phyloP scores from a whole-genome alignment of 768 basidiomycete genomes.

The Boletus pseudopeckii region DNA sequence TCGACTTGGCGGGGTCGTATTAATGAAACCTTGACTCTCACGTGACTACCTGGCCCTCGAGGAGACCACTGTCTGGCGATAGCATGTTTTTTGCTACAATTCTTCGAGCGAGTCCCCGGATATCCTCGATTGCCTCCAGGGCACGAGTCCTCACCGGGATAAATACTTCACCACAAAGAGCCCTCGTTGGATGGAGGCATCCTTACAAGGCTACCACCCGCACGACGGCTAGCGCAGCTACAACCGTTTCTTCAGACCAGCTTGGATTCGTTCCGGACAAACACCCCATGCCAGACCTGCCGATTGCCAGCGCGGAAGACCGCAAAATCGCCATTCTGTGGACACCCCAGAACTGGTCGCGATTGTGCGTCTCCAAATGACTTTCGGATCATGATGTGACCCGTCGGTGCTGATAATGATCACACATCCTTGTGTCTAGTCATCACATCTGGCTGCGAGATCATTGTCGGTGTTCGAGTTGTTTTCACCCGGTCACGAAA shows the following conservation, averaged over 20 bases:
- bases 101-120: neutral
- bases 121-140: too few species aligned
- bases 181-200: neutral
- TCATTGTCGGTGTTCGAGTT: slow-evolving; percentile 84
- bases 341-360: slow-evolving; percentile 67
- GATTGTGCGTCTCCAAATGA: slow-evolving; percentile 55
- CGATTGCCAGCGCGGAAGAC: slow-evolving; percentile 54
- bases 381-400: neutral
- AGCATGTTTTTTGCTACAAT: slow-evolving; percentile 1
- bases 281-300: slow-evolving; percentile 34
- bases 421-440: slow-evolving; percentile 39
- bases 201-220: slow-evolving; percentile 1
- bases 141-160: neutral
- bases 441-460: slow-evolving; percentile 91
- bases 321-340: slow-evolving; percentile 67
- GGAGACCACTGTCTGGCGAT: too few species aligned
- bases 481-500: slow-evolving; percentile 85
- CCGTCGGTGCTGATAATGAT: neutral
- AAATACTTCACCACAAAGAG: neutral
- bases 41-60: too few species aligned
- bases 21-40: too few species aligned
- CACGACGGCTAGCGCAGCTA: neutral
- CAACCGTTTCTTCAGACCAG: slow-evolving; percentile 27
- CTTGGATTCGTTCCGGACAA: slow-evolving; percentile 25
- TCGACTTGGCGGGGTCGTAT: too few species aligned